Conservation (phyloP, 106 monocot species). For the Allium cepa region DNA sequence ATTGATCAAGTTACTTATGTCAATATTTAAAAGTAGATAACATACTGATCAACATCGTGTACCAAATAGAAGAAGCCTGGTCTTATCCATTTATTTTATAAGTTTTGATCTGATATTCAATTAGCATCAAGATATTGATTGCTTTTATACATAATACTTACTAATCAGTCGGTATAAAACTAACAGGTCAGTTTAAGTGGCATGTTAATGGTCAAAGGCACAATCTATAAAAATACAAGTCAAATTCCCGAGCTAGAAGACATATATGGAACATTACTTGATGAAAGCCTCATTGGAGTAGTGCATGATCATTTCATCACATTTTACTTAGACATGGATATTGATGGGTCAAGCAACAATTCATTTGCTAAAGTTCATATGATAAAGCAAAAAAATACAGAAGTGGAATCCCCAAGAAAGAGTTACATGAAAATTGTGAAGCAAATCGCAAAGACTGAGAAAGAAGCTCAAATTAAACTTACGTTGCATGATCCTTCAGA, state of each 20-base stretch:
- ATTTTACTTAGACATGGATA: conserved; percentile 83
- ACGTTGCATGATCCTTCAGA: conserved; percentile 62
- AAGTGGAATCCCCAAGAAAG: conserved; percentile 50
- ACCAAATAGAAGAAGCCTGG: too few species aligned
- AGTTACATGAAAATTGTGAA: conserved; percentile 64
- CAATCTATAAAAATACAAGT: conserved; percentile 38
- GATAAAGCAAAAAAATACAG: conserved; percentile 28
- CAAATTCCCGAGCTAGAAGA: conserved; percentile 41
- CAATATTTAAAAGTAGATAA: too few species aligned
- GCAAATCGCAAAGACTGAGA: conserved; percentile 54
- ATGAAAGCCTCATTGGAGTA: conserved; percentile 77
- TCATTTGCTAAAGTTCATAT: conserved; percentile 67
- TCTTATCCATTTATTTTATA: too few species aligned
- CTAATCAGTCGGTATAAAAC: background rate
- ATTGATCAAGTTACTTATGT: too few species aligned
- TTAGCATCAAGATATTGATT: too few species aligned
- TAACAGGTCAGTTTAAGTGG: conserved; percentile 73
- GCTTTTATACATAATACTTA: too few species aligned
- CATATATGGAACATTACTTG: conserved; percentile 50
- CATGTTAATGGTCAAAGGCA: conserved; percentile 76
- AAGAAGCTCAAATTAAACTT: conserved; percentile 57
- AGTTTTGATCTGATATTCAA: too few species aligned
- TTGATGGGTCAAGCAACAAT: conserved; percentile 58
- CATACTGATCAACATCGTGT: too few species aligned
- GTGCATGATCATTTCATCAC: conserved; percentile 87